Evolutionary conservation across 192 early-diverging fungal genomes (phyloP).

Genomic region (Funneliformis geosporum): DNA sequence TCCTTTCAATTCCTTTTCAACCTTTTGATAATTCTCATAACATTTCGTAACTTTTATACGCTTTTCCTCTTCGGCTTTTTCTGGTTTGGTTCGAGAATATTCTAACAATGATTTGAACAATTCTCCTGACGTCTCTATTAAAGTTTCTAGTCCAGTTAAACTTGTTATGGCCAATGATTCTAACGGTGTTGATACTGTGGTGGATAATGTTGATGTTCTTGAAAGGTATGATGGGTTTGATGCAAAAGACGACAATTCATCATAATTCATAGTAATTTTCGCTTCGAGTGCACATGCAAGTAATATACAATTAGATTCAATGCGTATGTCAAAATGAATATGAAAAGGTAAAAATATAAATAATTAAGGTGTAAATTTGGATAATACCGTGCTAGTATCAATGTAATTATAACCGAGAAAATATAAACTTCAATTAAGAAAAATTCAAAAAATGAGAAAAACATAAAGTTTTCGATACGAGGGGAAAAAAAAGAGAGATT

Average conservation of each 20-base stretch:
- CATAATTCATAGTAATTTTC: neutral
- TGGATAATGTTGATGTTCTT: neutral
- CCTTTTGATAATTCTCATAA: conserved; percentile 8
- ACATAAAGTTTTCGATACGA: neutral
- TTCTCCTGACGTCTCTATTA: neutral
- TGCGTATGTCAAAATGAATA: neutral
- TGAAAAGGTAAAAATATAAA: neutral
- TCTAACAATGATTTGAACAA: neutral
- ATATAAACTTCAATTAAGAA: neutral
- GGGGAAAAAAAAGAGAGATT: too few species aligned
- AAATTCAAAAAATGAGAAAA: neutral
- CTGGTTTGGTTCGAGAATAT: neutral
- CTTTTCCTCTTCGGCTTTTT: neutral
- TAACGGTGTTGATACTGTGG: neutral
- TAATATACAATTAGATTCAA: neutral
- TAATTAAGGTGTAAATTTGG: neutral
- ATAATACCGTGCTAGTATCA: neutral
- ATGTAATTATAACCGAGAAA: neutral
- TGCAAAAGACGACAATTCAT: neutral
- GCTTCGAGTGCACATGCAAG: neutral
- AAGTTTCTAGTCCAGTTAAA: neutral
- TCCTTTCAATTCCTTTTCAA: conserved; percentile 3
- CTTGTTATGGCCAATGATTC: neutral
- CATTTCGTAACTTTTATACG: neutral
- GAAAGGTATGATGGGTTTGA: neutral